Base-by-base conservation (phyloP, 768 basidiomycete species). In the Russula lepida region DNA sequence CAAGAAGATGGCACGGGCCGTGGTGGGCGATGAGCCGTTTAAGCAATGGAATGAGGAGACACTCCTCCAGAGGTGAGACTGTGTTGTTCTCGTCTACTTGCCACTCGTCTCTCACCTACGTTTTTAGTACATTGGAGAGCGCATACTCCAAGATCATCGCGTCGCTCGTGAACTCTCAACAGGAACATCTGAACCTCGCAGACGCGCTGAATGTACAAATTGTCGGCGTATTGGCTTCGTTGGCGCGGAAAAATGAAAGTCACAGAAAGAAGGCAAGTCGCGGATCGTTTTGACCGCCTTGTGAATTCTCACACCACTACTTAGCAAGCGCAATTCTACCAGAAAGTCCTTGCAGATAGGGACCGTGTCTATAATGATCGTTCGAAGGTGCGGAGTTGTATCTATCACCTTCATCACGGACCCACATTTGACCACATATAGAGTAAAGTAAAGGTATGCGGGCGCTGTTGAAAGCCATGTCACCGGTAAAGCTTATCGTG, bases 341-440 rank as follows among this genome's bases (percentile, higher is more conserved):
- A 85, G 71, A 89, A 84, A 69, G 71, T 89, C 23, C 70, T 92
- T 0, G 72, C 80, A 3, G 88, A 92, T 58, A 78, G 88, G 55
- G 89, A 92, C 69, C 81, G 79, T 48, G 72, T 78, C 47, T 89
- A 86, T 65, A 71, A 72, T 39, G 88, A 90, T 61, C 84, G 88
- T 50, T 64, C 80, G 43, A 92, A 90, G 80, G 90, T 88, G 56
- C 57, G 74, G 21, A 48, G 13, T 27, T n/a, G 23, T n/a, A 44
- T 51, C 46, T 51, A 63, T 41, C 15, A 37, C 41, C 35, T 27
- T n/a, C 33, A 1, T 47, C 23, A 21, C 60, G 56, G 32, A 55
- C 19, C 28, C 44, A 69, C 37, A 52, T 53, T 47, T 39, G 19
- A 53, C 60, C 21, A 54, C 5, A 32, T 53, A 44, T 64, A 88